These are phyloP conservation scores for Pilobolus umbonatus DNA, from an alignment of 192 early-diverging fungal species.

Conservation along the genomic window DNA sequence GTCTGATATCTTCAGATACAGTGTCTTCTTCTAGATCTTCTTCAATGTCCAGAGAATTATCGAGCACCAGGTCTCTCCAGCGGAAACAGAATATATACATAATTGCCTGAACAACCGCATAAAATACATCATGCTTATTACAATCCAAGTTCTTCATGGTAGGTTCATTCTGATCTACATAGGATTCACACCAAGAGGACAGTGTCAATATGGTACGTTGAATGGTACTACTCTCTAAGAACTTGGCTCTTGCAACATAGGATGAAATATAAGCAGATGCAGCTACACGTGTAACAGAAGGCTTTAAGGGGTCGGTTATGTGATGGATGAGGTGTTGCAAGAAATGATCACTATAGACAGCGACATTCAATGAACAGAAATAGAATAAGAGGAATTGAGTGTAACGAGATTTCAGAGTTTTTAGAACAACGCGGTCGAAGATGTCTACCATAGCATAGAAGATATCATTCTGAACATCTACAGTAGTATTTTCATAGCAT, in stretches of 20 bases:
- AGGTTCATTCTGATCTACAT: slow-evolving; percentile 63
- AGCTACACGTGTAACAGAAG: slow-evolving; percentile 66
- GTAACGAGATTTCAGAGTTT: slow-evolving; percentile 86
- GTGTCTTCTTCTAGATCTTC: slow-evolving; percentile 16
- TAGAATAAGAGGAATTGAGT: slow-evolving; percentile 92
- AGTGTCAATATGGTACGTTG: slow-evolving; percentile 65
- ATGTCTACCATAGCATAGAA: slow-evolving; percentile 68
- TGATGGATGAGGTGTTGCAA: slow-evolving; percentile 68
- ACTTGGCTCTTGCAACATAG: slow-evolving; percentile 84
- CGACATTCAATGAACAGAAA: slow-evolving; percentile 57
- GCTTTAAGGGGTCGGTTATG: slow-evolving; percentile 50
- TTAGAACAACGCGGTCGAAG: slow-evolving; percentile 75
- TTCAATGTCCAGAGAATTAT: slow-evolving; percentile 18
- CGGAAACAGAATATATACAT: slow-evolving; percentile 95
- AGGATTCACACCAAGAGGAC: slow-evolving; percentile 59
- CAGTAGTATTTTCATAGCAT: slow-evolving; percentile 9
- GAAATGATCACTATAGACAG: slow-evolving; percentile 69
- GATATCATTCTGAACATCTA: slow-evolving; percentile 44
- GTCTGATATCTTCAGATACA: neutral
- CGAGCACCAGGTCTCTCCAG: slow-evolving; percentile 75
- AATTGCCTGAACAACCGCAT: slow-evolving; percentile 79
- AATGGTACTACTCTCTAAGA: slow-evolving; percentile 59
- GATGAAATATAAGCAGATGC: slow-evolving; percentile 82
- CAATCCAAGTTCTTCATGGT: slow-evolving; percentile 42
- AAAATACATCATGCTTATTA: slow-evolving; percentile 75